Evolutionary conservation across 768 basidiomycete species (phyloP).

Genomic region (Steccherinum ochraceum): DNA sequence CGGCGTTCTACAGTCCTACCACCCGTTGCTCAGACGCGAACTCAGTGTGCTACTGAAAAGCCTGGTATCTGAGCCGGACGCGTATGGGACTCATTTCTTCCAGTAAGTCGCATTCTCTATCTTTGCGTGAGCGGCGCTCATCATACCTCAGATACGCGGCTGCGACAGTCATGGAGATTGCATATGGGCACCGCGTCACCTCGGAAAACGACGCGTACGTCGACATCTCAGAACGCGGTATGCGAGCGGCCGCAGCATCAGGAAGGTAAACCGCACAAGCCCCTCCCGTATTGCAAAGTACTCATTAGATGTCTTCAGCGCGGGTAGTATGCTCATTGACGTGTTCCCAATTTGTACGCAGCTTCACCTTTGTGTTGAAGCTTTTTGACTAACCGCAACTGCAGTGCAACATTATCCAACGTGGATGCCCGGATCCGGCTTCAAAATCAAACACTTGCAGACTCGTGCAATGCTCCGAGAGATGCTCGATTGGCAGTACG

Average conservation of each 20-base stretch:
- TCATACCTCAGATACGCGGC: slow-evolving; percentile 16
- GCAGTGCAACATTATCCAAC: slow-evolving; percentile 22
- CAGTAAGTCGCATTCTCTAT: not conserved
- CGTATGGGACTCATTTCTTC: slow-evolving; percentile 6
- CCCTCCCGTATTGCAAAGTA: too few relatives aligned
- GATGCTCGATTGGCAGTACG: slow-evolving; percentile 17
- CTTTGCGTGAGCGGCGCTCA: not conserved
- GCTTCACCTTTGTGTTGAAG: not conserved
- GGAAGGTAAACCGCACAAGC: slow-evolving; percentile 7
- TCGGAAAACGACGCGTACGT: slow-evolving; percentile 22
- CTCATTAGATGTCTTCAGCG: too few relatives aligned
- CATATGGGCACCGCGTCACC: slow-evolving; percentile 22
- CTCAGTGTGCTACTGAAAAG: slow-evolving; percentile 7
- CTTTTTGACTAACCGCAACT: not conserved
- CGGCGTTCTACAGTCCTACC: slow-evolving; percentile 4
- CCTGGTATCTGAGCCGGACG: slow-evolving; percentile 9
- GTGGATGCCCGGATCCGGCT: slow-evolving; percentile 29
- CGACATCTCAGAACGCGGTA: slow-evolving; percentile 11
- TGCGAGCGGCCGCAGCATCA: slow-evolving; percentile 3
- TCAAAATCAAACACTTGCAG: slow-evolving; percentile 16
- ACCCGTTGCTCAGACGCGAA: slow-evolving; percentile 9
- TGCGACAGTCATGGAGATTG: slow-evolving; percentile 21
- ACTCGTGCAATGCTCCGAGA: slow-evolving; percentile 9
- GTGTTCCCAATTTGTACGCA: slow-evolving; percentile 16
- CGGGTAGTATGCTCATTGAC: slow-evolving; percentile 16